A percentile compares a stretch with the other conserved stretches of the same genome.
Conservation (phyloP, 176 grass and related monocot genomes). For the Oryza officinalis region DNA sequence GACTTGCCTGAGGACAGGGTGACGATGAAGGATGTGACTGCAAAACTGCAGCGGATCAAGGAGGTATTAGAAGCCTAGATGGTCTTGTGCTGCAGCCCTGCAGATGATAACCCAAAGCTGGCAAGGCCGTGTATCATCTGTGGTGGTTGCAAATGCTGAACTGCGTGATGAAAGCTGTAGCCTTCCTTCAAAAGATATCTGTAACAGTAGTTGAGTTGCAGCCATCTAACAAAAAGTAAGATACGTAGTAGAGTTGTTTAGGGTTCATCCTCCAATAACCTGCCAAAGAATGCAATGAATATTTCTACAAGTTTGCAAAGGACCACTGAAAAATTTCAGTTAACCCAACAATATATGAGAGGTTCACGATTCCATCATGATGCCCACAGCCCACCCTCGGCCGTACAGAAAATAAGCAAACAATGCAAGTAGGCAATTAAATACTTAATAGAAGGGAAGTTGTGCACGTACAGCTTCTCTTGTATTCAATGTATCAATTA, state of each 20-base stretch:
- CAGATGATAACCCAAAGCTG: too few species aligned
- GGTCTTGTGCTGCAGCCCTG: neutral
- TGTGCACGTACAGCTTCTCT: too few species aligned
- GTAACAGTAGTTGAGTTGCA: neutral
- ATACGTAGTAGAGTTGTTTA: neutral
- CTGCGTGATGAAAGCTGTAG: neutral
- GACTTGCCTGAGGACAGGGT: constrained; percentile 29
- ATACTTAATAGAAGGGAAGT: too few species aligned
- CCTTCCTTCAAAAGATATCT: neutral
- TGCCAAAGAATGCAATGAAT: neutral
- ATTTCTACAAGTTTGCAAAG: neutral
- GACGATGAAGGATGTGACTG: constrained; percentile 23
- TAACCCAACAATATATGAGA: neutral
- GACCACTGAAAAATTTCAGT: neutral
- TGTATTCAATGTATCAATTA: too few species aligned
- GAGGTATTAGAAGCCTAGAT: neutral
- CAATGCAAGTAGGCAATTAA: too few species aligned
- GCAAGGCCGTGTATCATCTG: too few species aligned
- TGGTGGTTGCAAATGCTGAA: too few species aligned
- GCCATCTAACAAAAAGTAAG: neutral
- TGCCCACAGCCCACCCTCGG: neutral
- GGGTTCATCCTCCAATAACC: neutral
- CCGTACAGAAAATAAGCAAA: neutral
- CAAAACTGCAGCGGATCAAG: neutral
- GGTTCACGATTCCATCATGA: neutral